Evolutionary conservation across 2,329 filamentous ascomycete species (phyloP).

Genomic region (Ophiostoma populinum): DNA sequence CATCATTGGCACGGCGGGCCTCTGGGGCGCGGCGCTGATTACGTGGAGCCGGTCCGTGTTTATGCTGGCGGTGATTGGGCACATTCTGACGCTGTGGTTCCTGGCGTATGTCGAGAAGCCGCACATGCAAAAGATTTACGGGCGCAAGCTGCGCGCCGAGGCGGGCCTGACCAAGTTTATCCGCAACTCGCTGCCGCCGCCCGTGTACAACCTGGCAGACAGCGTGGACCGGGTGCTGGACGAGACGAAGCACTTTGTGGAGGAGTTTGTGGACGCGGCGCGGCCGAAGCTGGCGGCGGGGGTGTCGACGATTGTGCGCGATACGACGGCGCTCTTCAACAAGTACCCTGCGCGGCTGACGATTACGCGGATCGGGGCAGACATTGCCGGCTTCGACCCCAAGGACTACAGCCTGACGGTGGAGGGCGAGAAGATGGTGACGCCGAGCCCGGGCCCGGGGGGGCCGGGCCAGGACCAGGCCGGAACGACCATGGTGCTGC

Average conservation of each 20-base stretch:
- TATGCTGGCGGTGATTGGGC: conserved; percentile 68
- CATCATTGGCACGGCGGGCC: conserved; percentile 79
- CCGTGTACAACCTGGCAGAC: conserved; percentile 67
- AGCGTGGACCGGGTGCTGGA: conserved; percentile 78
- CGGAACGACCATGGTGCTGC: conserved; percentile 51
- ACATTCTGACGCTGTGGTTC: conserved; percentile 71
- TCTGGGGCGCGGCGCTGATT: conserved; percentile 89
- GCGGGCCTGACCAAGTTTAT: conserved; percentile 87
- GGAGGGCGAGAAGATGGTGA: conserved; percentile 34
- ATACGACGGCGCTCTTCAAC: conserved; percentile 76
- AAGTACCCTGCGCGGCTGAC: conserved; percentile 76
- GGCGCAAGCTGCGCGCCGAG: conserved; percentile 63
- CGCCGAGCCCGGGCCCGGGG: not conserved
- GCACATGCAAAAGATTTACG: conserved; percentile 97
- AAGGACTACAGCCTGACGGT: conserved; percentile 66
- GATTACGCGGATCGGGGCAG: conserved; percentile 61
- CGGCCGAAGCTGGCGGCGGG: conserved; percentile 73
- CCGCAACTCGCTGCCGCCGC: conserved; percentile 67
- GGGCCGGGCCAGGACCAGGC: not conserved
- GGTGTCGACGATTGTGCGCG: conserved; percentile 71
- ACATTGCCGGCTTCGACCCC: conserved; percentile 62
- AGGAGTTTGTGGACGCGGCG: conserved; percentile 75
- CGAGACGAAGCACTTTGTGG: conserved; percentile 73
- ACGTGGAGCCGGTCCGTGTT: conserved; percentile 81
- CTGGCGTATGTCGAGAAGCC: conserved; percentile 88